Evolutionary conservation across 306 rosid species (phyloP).

Genomic region (Arachis stenosperma): DNA sequence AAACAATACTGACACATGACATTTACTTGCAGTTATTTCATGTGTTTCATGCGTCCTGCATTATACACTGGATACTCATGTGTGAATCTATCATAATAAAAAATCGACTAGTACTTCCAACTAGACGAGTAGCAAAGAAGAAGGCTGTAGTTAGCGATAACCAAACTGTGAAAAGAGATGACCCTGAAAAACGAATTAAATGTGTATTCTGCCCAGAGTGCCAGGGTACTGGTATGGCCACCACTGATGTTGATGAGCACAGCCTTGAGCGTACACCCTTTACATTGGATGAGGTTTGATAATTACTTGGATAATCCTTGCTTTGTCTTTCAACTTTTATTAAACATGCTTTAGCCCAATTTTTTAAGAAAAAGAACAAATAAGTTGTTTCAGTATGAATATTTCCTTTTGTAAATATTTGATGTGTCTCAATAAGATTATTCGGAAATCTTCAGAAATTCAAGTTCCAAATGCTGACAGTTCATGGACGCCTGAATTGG

Average conservation of each 20-base stretch:
- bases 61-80: constrained; percentile 80
- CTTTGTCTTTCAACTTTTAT: constrained; percentile 9
- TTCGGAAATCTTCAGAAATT: constrained; percentile 59
- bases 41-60: constrained; percentile 83
- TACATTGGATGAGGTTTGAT: constrained; percentile 69
- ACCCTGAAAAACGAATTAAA: constrained; percentile 39
- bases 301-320: constrained; percentile 17
- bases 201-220: constrained; percentile 91
- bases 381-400: neutral
- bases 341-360: neutral
- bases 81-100: constrained; percentile 67
- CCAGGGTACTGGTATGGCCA: constrained; percentile 71
- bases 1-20: constrained; percentile 13
- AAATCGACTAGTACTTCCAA: constrained; percentile 50
- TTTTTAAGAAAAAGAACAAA: too few species aligned
- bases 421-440: neutral
- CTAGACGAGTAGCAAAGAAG: constrained; percentile 53
- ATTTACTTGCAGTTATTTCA: constrained; percentile 72
- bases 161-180: constrained; percentile 46
- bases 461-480: constrained; percentile 67
- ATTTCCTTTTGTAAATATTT: constrained; percentile 8
- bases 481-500: constrained; percentile 82
- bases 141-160: constrained; percentile 50
- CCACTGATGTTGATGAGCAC: constrained; percentile 43
- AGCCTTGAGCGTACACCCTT: constrained; percentile 57